Evolutionary conservation across 257 asterid species (phyloP).

Genomic region (Fraxinus americana): DNA sequence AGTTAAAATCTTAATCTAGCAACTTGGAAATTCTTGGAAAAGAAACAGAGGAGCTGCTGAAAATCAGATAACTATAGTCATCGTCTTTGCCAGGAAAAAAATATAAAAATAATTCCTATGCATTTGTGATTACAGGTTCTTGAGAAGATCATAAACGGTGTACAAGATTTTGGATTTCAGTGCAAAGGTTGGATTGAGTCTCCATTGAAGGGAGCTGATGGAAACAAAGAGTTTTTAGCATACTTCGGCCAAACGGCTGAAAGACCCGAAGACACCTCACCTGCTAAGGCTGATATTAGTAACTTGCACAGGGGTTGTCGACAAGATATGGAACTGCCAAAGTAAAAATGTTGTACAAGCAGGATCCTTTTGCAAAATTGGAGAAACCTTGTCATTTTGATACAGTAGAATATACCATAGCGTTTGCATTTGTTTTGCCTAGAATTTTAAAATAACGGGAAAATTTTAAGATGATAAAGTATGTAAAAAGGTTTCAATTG

Average conservation of each 20-base stretch:
- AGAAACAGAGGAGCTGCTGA: background rate
- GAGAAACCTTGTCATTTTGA: background rate
- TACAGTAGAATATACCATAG: background rate
- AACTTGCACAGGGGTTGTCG: conserved; percentile 24
- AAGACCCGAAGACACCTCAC: conserved; percentile 22
- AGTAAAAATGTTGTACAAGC: background rate
- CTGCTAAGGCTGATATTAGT: conserved; percentile 36
- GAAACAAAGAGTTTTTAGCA: conserved; percentile 89
- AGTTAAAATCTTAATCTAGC: background rate
- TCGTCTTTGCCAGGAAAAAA: background rate
- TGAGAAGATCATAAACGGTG: conserved; percentile 74
- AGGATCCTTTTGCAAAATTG: background rate
- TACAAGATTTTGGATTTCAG: conserved; percentile 65
- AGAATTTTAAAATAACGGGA: too few species aligned
- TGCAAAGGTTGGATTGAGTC: conserved; percentile 96
- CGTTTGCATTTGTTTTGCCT: background rate
- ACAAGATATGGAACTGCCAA: background rate
- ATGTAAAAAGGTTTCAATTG: background rate
- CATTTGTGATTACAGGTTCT: conserved; percentile 52
- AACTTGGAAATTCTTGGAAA: background rate
- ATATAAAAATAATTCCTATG: background rate
- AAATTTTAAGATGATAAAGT: background rate
- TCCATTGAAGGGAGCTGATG: conserved; percentile 94
- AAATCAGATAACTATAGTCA: background rate
- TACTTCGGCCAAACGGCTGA: conserved; percentile 48